Percentiles rank a stretch among this genome's conserved stretches.
phyloP scores from a whole-genome alignment of 208 protist species.

The Acanthamoeba divionensis region DNA sequence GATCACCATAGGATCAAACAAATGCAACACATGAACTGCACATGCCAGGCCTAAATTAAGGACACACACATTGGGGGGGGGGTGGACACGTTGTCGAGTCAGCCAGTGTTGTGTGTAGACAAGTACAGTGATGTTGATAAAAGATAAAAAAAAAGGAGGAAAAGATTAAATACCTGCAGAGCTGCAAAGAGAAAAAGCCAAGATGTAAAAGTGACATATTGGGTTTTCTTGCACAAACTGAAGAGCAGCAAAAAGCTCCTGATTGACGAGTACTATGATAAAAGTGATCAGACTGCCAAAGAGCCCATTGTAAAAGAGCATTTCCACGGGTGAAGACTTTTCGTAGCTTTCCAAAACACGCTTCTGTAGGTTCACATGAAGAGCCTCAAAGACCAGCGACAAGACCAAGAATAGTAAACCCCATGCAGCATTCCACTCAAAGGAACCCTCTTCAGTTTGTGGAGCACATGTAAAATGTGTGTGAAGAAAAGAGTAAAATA shows the following conservation, averaged over 20 bases:
- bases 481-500: too few relatives aligned
- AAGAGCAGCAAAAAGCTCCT: not conserved
- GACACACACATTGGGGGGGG: too few relatives aligned
- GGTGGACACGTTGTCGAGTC: too few relatives aligned
- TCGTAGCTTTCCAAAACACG: not conserved
- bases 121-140: too few relatives aligned
- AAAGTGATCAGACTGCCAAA: not conserved
- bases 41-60: not conserved
- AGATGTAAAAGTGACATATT: not conserved
- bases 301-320: not conserved
- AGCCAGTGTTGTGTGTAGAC: too few relatives aligned
- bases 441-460: not conserved
- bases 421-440: not conserved
- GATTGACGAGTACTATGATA: not conserved
- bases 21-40: not conserved
- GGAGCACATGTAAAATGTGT: too few relatives aligned
- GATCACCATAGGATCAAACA: not conserved
- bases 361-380: not conserved
- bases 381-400: not conserved
- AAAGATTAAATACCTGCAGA: not conserved
- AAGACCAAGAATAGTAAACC: not conserved
- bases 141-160: too few relatives aligned
- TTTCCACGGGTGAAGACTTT: not conserved
- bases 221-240: not conserved
- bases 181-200: not conserved